These are phyloP conservation scores for Tolypocladium amazonense DNA, from an alignment of 2,329 filamentous ascomycete species.

Conservation along the genomic window DNA sequence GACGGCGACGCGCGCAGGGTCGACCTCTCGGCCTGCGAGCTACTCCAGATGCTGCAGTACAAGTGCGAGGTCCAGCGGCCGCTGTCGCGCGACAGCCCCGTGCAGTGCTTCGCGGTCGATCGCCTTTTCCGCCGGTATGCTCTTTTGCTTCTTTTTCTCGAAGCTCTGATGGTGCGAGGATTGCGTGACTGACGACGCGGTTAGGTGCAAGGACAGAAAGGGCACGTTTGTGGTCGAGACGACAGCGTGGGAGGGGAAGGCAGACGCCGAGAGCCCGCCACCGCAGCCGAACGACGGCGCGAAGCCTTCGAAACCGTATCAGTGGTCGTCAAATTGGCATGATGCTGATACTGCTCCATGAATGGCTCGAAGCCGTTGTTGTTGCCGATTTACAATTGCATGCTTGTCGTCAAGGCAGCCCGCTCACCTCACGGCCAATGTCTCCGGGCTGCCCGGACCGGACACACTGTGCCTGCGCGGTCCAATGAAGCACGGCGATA, in stretches of 20 bases:
- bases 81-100: conserved; percentile 30
- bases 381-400: not conserved
- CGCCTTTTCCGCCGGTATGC: conserved; percentile 50
- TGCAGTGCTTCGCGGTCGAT: conserved; percentile 46
- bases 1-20: conserved; percentile 25
- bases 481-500: not conserved
- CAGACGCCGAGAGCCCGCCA: conserved; percentile 4
- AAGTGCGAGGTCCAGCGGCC: conserved; percentile 44
- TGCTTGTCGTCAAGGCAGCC: not conserved
- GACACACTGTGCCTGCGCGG: not conserved
- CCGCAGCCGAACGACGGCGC: conserved; percentile 7
- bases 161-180: not conserved
- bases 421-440: not conserved
- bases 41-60: conserved; percentile 50
- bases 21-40: conserved; percentile 43
- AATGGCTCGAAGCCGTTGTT: not conserved
- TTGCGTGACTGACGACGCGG: conserved; percentile 1
- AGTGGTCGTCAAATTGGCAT: conserved; percentile 24
- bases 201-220: conserved; percentile 47
- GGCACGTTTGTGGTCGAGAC: conserved; percentile 52
- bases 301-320: conserved; percentile 12
- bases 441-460: not conserved
- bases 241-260: conserved; percentile 46
- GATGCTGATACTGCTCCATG: conserved; percentile 18
- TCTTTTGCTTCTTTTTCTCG: conserved; percentile 1